Evolutionary conservation across 225 moss, liverwort and hornwort species (phyloP).

Genomic region (Lunularia cruciata): DNA sequence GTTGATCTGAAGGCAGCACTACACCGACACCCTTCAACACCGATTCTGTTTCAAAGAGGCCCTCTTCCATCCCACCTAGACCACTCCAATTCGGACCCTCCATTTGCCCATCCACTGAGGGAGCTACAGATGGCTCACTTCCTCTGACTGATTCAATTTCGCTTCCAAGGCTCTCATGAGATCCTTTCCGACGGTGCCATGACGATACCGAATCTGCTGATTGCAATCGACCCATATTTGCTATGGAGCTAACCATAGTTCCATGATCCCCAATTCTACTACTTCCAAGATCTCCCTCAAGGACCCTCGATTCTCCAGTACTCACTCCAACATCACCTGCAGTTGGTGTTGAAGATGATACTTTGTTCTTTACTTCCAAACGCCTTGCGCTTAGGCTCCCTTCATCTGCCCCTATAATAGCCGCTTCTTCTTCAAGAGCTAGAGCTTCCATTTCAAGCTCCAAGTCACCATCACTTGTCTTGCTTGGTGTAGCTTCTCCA

Average conservation of each 20-base stretch:
- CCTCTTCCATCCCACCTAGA: slow-evolving; percentile 40
- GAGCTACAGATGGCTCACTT: slow-evolving; percentile 45
- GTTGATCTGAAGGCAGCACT: slow-evolving; percentile 72
- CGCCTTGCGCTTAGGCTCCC: slow-evolving; percentile 31
- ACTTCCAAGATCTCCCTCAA: slow-evolving; percentile 18
- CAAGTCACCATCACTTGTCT: slow-evolving; percentile 66
- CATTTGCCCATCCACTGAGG: slow-evolving; percentile 38
- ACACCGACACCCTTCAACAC: slow-evolving; percentile 75
- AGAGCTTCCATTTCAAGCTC: slow-evolving; percentile 85
- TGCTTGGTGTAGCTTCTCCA: slow-evolving; percentile 69
- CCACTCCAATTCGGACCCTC: slow-evolving; percentile 38
- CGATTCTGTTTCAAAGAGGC: slow-evolving; percentile 51
- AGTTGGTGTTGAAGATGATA: slow-evolving; percentile 18
- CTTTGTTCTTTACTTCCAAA: slow-evolving; percentile 26
- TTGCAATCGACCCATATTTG: slow-evolving; percentile 25
- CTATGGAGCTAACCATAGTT: slow-evolving; percentile 15
- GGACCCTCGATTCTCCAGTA: slow-evolving; percentile 19
- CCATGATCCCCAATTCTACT: slow-evolving; percentile 20
- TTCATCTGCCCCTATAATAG: slow-evolving; percentile 46
- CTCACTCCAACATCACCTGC: slow-evolving; percentile 3
- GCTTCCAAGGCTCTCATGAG: slow-evolving; percentile 47
- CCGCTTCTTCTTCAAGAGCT: slow-evolving; percentile 62
- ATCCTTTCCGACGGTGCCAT: slow-evolving; percentile 47
- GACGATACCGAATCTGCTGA: slow-evolving; percentile 34
- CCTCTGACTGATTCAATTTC: slow-evolving; percentile 45